These are phyloP conservation scores for Pseudogymnoascus sp. DNA, from an alignment of 2,329 filamentous ascomycete species.

Conservation along the genomic window DNA sequence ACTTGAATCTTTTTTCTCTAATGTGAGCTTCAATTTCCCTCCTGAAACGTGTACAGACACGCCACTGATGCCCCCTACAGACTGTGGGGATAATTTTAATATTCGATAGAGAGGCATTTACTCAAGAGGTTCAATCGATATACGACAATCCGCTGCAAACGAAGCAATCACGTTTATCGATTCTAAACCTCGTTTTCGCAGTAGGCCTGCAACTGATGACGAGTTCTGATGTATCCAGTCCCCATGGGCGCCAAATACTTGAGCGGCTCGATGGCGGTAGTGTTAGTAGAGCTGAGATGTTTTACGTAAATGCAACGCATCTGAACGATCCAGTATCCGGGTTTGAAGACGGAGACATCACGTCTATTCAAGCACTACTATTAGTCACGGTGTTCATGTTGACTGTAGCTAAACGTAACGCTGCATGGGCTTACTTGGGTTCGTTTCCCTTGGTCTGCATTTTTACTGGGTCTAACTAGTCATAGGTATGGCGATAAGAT, in stretches of 20 bases:
- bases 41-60: no score
- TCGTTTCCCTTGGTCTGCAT: conserved; percentile 19
- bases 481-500: conserved; percentile 56
- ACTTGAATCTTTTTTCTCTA: conserved; percentile 13
- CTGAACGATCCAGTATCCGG: conserved; percentile 15
- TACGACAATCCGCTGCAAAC: conserved; percentile 16
- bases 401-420: conserved; percentile 54
- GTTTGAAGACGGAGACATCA: conserved; percentile 58
- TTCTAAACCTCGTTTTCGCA: conserved; percentile 19
- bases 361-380: conserved; percentile 57
- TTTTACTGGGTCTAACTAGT: conserved; percentile 13
- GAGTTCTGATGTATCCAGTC: not conserved
- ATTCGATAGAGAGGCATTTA: conserved; percentile 13
- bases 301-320: conserved; percentile 17
- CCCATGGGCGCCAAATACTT: no score
- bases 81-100: conserved; percentile 13
- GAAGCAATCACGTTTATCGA: conserved; percentile 15
- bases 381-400: conserved; percentile 62
- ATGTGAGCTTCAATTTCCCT: not conserved
- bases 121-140: conserved; percentile 2
- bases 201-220: conserved; percentile 16
- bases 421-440: conserved; percentile 57
- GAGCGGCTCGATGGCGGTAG: no score
- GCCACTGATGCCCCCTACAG: not conserved
- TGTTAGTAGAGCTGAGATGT: conserved; percentile 13